Conservation (phyloP, 306 rosid species). For the Purshia tridentata region DNA sequence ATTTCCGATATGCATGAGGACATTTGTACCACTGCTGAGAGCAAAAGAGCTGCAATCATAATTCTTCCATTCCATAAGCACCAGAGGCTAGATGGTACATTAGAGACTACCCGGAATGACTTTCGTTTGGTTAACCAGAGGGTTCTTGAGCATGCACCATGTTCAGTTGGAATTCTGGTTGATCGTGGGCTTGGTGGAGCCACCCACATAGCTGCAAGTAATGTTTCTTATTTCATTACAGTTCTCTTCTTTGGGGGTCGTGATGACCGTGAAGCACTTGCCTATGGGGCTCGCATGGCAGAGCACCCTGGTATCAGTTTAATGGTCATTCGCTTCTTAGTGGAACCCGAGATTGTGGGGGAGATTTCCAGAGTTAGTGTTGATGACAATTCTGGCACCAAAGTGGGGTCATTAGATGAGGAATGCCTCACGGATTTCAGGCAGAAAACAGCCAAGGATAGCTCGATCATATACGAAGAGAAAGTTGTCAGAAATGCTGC, state of each 20-base stretch:
- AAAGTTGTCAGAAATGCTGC: conserved; percentile 30
- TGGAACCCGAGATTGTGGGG: conserved; percentile 31
- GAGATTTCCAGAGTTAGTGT: conserved; percentile 41
- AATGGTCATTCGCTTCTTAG: conserved; percentile 49
- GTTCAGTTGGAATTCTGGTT: conserved; percentile 78
- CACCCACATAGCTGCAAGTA: conserved; percentile 61
- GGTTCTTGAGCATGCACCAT: conserved; percentile 69
- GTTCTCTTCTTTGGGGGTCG: conserved; percentile 86
- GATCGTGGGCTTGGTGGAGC: conserved; percentile 91
- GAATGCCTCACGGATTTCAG: conserved; percentile 43
- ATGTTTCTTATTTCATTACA: conserved; percentile 54
- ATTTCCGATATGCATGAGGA: conserved; percentile 70
- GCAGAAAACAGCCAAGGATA: conserved; percentile 32
- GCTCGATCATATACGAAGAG: conserved; percentile 50
- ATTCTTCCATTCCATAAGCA: conserved; percentile 92
- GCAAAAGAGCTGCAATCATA: conserved; percentile 56
- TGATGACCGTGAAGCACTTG: conserved; percentile 82
- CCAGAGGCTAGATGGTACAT: conserved; percentile 65
- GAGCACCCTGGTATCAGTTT: conserved; percentile 86
- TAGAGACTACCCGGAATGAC: conserved; percentile 54
- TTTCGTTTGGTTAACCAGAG: conserved; percentile 58
- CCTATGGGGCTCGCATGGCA: conserved; percentile 68
- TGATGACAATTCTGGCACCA: conserved; percentile 25
- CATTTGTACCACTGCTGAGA: conserved; percentile 70
- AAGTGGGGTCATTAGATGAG: conserved; percentile 38